A percentile compares a stretch with the other conserved stretches of the same genome.
phyloP scores from a whole-genome alignment of 2,329 filamentous ascomycete species.

The Salinomyces thailandicus region DNA sequence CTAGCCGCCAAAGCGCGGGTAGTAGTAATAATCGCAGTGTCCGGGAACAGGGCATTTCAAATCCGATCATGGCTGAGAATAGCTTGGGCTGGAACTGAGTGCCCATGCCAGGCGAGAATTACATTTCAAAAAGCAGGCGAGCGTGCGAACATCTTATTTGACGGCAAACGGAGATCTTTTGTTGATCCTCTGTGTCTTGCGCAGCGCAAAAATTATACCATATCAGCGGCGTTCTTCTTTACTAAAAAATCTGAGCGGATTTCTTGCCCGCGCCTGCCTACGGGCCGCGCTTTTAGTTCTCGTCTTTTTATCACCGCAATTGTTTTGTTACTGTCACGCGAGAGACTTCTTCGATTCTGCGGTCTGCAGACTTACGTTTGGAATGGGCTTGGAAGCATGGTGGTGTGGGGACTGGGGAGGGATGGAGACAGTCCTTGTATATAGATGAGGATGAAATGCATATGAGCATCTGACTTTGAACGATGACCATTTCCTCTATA shows the following conservation, averaged over 20 bases:
- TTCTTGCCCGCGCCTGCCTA: too few relatives aligned
- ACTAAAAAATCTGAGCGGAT: neutral
- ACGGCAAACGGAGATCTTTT: neutral
- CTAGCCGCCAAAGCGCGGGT: conserved; percentile 40
- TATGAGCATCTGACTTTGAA: neutral
- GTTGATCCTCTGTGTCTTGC: neutral
- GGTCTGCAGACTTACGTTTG: too few relatives aligned
- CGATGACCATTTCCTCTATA: too few relatives aligned
- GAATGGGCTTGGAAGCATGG: too few relatives aligned
- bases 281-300: too few relatives aligned
- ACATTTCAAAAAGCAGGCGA: too few relatives aligned
- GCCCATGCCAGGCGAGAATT: neutral
- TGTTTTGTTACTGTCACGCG: neutral
- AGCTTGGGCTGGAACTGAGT: conserved; percentile 86
- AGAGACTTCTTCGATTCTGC: neutral
- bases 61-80: conserved; percentile 86
- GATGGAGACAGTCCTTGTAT: neutral
- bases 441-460: neutral
- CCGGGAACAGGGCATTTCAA: conserved; percentile 66
- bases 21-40: conserved; percentile 58
- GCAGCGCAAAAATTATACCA: neutral
- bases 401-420: too few relatives aligned
- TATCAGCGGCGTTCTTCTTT: neutral
- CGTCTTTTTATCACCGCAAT: too few relatives aligned
- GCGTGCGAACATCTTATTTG: too few relatives aligned